A percentile compares a stretch with the other conserved stretches of the same genome.
phyloP scores from a whole-genome alignment of 2,329 filamentous ascomycete genomes.

The Calonectria pseudoreteaudii region DNA sequence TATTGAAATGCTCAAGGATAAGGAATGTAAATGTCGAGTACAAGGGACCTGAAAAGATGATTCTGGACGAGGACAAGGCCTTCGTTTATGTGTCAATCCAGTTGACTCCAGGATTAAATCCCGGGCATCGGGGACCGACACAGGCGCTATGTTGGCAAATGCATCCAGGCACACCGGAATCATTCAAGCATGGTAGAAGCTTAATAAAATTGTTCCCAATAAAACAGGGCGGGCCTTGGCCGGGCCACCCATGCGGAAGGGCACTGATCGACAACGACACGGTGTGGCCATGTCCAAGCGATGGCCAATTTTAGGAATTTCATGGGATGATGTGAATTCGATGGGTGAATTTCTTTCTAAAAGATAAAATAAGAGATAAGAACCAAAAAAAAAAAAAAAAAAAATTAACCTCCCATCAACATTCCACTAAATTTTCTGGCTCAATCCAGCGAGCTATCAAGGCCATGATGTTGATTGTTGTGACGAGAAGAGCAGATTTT shows the following conservation, averaged over 20 bases:
- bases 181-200: background rate
- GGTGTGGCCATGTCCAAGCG: background rate
- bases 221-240: background rate
- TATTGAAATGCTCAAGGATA: background rate
- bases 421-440: background rate
- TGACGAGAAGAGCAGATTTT: background rate
- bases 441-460: background rate
- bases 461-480: background rate
- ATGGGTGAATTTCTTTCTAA: background rate
- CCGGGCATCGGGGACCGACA: background rate
- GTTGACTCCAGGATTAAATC: background rate
- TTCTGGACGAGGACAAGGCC: background rate
- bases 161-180: background rate
- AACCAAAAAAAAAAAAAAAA: no score
- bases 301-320: background rate
- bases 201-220: slow-evolving; percentile 2
- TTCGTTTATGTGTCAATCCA: background rate
- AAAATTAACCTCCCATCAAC: background rate
- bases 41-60: background rate
- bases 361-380: no score
- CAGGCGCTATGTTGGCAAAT: background rate
- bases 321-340: background rate
- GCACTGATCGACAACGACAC: background rate
- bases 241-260: background rate
- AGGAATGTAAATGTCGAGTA: background rate